Base-by-base conservation (phyloP, 2,329 filamentous ascomycete genomes). In the Hypoxylon sp. region DNA sequence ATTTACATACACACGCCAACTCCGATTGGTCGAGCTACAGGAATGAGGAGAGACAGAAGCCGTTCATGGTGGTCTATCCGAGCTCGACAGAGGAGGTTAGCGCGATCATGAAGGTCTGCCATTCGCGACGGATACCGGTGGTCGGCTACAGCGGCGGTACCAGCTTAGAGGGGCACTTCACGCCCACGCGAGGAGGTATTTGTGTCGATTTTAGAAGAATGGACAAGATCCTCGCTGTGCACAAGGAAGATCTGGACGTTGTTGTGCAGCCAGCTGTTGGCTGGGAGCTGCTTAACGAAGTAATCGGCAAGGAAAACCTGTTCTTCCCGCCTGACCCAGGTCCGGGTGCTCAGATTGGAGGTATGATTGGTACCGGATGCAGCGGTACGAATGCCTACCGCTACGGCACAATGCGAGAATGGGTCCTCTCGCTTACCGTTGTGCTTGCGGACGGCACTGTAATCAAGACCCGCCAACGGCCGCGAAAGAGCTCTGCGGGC, bases 331-430 rank as follows among this genome's bases (percentile, higher is more conserved):
- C 92, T 0, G 93, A 97, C 76, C 93, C 93, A 3, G 92, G 92
- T 29, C 93, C 93, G 51, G 92, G 92, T 6, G 93, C 93, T 56
- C 92, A 91, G 86, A 94, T 97, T 69, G 93, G 93, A 55, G 93
- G 93, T 19, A 93, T 92, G 90, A 87, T 93, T 3, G 89, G 88
- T 1, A 92, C 91, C 10, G 84, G 84, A 52, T 86, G 84, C 76
- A 86, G 83, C 66, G 93, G 93, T 53, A 96, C 93, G 2, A 96
- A 97, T 77, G 89, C 93, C 2, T 93, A 93, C 78, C 86, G 92
- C 53, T 96, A 96, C 76, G 93, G 93, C 56, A 96, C 93, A 0
- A 96, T 96, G 93, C 88, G 92, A 59, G 93, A 97, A 77, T 97
- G 93, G 92, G 93, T 96, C 1, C 80, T 95, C 8, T 92, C 89